Conservation (phyloP, 1,284 basidiomycete species). For the Earliella scabrosa region DNA sequence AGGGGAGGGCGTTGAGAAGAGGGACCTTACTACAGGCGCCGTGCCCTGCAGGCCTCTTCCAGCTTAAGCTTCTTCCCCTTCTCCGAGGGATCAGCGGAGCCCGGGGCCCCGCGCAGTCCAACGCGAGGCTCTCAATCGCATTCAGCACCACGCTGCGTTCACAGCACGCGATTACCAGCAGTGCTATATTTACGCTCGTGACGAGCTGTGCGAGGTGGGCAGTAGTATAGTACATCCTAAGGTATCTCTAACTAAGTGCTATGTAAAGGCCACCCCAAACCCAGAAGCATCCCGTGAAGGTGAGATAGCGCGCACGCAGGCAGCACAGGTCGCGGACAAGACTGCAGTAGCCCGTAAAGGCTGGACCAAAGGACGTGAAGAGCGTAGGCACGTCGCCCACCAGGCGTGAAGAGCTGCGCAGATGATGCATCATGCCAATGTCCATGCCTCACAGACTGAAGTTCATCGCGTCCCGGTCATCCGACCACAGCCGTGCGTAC, state of each 20-base stretch:
- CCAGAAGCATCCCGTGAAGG: constrained; percentile 6
- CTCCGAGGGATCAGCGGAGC: constrained; percentile 5
- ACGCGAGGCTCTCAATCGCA: constrained; percentile 2
- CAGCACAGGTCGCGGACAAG: neutral
- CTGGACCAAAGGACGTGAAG: neutral
- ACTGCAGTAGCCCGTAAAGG: neutral
- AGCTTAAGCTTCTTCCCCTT: neutral
- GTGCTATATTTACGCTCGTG: constrained; percentile 16
- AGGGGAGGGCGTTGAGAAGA: neutral
- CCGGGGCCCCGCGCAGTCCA: constrained; percentile 9
- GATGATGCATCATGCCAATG: neutral
- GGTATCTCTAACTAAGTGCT: constrained; percentile 11
- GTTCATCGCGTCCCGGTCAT: constrained; percentile 69
- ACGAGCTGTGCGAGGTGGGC: neutral
- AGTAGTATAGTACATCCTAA: constrained; percentile 19
- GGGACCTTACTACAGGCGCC: neutral
- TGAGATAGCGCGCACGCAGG: neutral
- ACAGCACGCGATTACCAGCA: constrained; percentile 13
- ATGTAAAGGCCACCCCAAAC: constrained; percentile 9
- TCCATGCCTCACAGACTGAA: constrained; percentile 17
- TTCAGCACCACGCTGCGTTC: neutral
- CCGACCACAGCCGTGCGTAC: constrained; percentile 83
- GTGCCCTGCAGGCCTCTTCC: neutral
- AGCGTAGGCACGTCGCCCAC: neutral
- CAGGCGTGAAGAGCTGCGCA: neutral